phyloP scores from a whole-genome alignment of 116 monocot species.

The Cymodocea nodosa region DNA sequence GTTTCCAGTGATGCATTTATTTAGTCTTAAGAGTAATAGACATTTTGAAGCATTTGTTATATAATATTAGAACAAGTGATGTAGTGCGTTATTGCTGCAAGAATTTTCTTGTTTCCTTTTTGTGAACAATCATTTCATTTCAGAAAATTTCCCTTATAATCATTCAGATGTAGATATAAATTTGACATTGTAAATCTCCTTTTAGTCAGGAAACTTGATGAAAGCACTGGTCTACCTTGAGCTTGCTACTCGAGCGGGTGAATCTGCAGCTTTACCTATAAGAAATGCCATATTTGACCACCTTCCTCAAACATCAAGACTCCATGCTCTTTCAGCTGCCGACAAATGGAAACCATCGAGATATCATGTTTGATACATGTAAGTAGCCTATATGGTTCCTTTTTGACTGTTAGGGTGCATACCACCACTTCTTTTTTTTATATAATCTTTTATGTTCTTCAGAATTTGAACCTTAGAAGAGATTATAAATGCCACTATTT shows the following conservation, averaged over 20 bases:
- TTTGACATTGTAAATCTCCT: neutral
- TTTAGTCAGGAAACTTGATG: conserved; percentile 19
- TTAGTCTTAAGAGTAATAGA: neutral
- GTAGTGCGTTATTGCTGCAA: too few relatives aligned
- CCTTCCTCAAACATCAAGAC: conserved; percentile 14
- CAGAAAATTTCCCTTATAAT: neutral
- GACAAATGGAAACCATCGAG: conserved; percentile 19
- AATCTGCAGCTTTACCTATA: conserved; percentile 19
- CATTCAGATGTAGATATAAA: neutral
- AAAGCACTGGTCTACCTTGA: conserved; percentile 35
- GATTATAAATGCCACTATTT: too few relatives aligned
- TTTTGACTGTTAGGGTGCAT: too few relatives aligned
- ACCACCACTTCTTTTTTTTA: too few relatives aligned
- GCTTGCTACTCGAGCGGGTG: conserved; percentile 34
- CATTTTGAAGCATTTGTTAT: neutral
- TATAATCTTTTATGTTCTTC: too few relatives aligned
- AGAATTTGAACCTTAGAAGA: too few relatives aligned
- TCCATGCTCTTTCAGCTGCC: conserved; percentile 15
- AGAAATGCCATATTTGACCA: conserved; percentile 17
- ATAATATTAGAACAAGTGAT: too few relatives aligned
- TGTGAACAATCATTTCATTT: neutral
- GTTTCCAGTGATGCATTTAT: too few relatives aligned
- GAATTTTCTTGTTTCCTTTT: too few relatives aligned
- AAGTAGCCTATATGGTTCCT: neutral
- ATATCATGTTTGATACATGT: neutral